These are phyloP conservation scores for Dentipellis sp. DNA, from an alignment of 768 basidiomycete species.

Conservation along the genomic window DNA sequence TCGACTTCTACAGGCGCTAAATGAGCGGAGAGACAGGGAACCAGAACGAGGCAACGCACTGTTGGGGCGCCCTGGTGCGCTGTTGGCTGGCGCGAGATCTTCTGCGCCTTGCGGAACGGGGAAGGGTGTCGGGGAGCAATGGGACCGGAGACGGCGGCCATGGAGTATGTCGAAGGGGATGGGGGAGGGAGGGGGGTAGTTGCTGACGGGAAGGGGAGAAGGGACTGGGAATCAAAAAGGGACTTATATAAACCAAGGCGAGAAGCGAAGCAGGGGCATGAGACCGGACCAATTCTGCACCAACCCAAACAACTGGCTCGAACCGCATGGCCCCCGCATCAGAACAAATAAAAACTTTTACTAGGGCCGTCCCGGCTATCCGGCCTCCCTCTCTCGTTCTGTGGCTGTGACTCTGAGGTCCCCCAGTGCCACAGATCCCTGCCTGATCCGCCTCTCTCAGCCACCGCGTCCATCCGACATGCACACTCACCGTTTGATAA, in stretches of 20 bases:
- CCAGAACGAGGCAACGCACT: constrained; percentile 8
- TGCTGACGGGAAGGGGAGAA: constrained; percentile 12
- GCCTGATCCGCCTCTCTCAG: too few relatives aligned
- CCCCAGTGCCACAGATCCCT: background rate
- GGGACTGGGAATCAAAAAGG: constrained; percentile 5
- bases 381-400: too few relatives aligned
- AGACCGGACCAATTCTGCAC: background rate
- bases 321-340: background rate
- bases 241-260: constrained; percentile 9
- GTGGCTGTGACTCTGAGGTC: background rate
- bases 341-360: background rate
- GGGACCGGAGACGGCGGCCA: constrained; percentile 21
- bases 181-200: constrained; percentile 12
- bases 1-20: constrained; percentile 7
- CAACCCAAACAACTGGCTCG: background rate
- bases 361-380: background rate
- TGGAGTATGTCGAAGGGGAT: constrained; percentile 5
- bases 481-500: too few relatives aligned
- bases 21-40: constrained; percentile 3
- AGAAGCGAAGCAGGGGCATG: background rate
- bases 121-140: constrained; percentile 20
- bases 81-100: too few relatives aligned
- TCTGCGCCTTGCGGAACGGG: too few relatives aligned
- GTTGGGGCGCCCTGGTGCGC: constrained; percentile 5
- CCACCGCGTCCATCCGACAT: too few relatives aligned